Conservation (phyloP, 2,329 filamentous ascomycete species). For the Stachybotrys elegans region DNA sequence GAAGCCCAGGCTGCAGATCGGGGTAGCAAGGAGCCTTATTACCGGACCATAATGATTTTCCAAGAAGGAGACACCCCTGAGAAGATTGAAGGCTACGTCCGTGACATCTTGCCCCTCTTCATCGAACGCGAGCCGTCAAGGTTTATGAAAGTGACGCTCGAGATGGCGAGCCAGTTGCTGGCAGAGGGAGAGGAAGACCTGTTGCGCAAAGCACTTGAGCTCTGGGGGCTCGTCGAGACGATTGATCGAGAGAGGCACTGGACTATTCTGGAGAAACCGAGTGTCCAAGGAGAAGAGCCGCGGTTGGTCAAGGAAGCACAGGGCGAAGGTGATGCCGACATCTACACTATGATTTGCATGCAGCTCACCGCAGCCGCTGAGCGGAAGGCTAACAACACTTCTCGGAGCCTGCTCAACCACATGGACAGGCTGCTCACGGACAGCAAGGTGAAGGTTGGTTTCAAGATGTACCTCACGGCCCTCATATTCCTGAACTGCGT, state of each 20-base stretch:
- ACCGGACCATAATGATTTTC: slow-evolving; percentile 51
- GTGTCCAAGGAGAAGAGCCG: slow-evolving; percentile 32
- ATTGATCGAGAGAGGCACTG: slow-evolving; percentile 60
- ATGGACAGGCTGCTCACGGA: slow-evolving; percentile 59
- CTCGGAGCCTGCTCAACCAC: slow-evolving; percentile 51
- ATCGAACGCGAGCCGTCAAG: slow-evolving; percentile 55
- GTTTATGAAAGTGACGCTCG: slow-evolving; percentile 55
- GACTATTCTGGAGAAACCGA: slow-evolving; percentile 47
- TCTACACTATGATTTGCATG: slow-evolving; percentile 57
- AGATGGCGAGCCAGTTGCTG: slow-evolving; percentile 42
- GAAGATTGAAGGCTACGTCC: slow-evolving; percentile 57
- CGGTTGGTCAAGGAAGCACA: slow-evolving; percentile 44
- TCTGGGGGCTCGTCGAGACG: slow-evolving; percentile 62
- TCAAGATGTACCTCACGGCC: slow-evolving; percentile 56
- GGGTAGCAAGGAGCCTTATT: slow-evolving; percentile 26
- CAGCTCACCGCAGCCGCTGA: slow-evolving; percentile 62
- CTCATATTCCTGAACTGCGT: slow-evolving; percentile 61
- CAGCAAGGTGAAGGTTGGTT: slow-evolving; percentile 54
- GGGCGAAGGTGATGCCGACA: slow-evolving; percentile 45
- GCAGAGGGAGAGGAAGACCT: slow-evolving; percentile 48
- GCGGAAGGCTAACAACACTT: slow-evolving; percentile 56
- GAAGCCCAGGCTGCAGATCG: slow-evolving; percentile 28
- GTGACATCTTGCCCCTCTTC: slow-evolving; percentile 51
- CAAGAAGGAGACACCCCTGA: slow-evolving; percentile 56
- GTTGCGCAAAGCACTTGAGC: slow-evolving; percentile 53